phyloP scores from a whole-genome alignment of 176 grass and related monocot species.

The Raddia guianensis region DNA sequence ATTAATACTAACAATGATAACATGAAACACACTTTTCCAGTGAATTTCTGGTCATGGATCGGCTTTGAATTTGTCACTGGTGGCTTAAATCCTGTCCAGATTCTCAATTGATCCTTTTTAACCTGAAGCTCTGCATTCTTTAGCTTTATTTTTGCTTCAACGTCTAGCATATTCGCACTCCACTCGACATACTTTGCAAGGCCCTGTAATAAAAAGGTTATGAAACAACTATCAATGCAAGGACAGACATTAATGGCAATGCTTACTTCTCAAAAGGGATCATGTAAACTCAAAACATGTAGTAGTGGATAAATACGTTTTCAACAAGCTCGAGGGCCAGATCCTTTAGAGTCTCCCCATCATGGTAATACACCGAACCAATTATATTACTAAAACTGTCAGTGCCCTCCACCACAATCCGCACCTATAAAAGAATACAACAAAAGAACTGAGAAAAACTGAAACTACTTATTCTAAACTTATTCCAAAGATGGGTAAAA shows the following conservation, averaged over 20 bases:
- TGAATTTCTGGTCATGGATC: slow-evolving; percentile 94
- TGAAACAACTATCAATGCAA: slow-evolving; percentile 20
- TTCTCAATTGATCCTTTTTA: slow-evolving; percentile 86
- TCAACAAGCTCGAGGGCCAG: slow-evolving; percentile 85
- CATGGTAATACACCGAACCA: slow-evolving; percentile 94
- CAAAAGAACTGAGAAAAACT: slow-evolving; percentile 28
- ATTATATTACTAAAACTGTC: slow-evolving; percentile 92
- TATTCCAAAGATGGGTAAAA: slow-evolving; percentile 10
- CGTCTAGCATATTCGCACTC: slow-evolving; percentile 98
- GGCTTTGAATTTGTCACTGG: slow-evolving; percentile 86
- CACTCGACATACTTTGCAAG: slow-evolving; percentile 97
- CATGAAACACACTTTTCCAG: slow-evolving; percentile 63
- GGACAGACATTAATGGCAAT: background rate
- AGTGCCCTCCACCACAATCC: slow-evolving; percentile 95
- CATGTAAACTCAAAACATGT: slow-evolving; percentile 2
- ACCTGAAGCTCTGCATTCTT: slow-evolving; percentile 91
- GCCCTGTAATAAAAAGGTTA: slow-evolving; percentile 56
- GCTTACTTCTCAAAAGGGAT: slow-evolving; percentile 14
- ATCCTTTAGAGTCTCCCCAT: slow-evolving; percentile 86
- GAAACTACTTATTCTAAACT: slow-evolving; percentile 29
- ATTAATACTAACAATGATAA: slow-evolving; percentile 11
- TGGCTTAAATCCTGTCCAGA: slow-evolving; percentile 85
- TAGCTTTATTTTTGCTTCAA: slow-evolving; percentile 83
- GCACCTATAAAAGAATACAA: slow-evolving; percentile 55
- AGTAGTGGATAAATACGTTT: slow-evolving; percentile 66